Conservation (phyloP, 306 rosid genomes). For the Cicer bijugum region DNA sequence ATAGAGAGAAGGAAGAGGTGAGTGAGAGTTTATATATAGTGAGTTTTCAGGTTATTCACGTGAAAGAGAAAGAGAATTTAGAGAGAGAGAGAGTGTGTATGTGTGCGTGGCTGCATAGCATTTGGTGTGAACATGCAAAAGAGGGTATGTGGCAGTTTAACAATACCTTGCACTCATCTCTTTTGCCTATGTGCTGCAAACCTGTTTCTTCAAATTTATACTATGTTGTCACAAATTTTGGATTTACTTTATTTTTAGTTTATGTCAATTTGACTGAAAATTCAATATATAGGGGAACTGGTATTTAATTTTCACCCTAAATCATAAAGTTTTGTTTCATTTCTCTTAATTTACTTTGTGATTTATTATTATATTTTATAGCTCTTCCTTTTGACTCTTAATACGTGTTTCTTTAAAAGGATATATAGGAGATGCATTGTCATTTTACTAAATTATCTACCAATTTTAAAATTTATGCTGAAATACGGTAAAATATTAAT, state of each 20-base stretch:
- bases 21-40: conserved; percentile 43
- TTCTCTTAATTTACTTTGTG: not conserved
- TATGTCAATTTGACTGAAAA: conserved; percentile 12
- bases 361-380: not conserved
- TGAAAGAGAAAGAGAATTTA: conserved; percentile 7
- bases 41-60: conserved; percentile 4
- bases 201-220: not conserved
- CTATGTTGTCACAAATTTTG: conserved; percentile 28
- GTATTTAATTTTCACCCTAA: not conserved
- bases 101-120: conserved; percentile 62
- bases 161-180: conserved; percentile 39
- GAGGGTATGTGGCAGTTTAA: conserved; percentile 70
- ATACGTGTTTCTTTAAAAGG: not conserved
- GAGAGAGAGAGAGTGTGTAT: conserved; percentile 16
- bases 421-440: too few relatives aligned
- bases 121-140: conserved; percentile 81
- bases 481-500: too few relatives aligned
- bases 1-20: conserved; percentile 33
- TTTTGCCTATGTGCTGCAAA: conserved; percentile 14
- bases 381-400: not conserved
- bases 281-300: conserved; percentile 7
- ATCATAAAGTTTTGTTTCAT: not conserved
- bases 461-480: too few relatives aligned
- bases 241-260: conserved; percentile 34
- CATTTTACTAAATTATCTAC: too few relatives aligned